phyloP scores from a whole-genome alignment of 805 yeast genomes.

The Cyberlindnera mrakii region DNA sequence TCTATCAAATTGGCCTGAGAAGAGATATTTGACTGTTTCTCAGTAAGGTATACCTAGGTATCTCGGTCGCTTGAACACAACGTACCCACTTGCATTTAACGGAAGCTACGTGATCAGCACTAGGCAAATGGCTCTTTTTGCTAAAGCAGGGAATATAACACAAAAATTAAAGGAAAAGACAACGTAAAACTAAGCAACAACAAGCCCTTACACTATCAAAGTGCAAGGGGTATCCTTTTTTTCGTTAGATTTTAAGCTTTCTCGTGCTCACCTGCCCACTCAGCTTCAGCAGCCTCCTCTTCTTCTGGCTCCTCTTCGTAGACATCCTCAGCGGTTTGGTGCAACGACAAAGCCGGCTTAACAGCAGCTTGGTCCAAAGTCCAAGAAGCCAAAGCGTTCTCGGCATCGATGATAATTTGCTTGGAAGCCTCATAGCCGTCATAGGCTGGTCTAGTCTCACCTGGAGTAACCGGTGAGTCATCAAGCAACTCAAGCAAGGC shows the following conservation, averaged over 20 bases:
- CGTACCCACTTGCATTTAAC: no score
- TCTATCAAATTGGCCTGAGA: background rate
- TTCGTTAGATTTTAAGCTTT: no score
- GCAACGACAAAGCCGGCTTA: conserved; percentile 86
- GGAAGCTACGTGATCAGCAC: no score
- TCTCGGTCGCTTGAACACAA: no score
- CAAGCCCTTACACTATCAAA: no score
- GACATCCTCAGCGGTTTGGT: conserved; percentile 63
- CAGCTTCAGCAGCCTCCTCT: conserved; percentile 35
- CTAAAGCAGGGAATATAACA: no score
- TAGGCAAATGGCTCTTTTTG: no score
- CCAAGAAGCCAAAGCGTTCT: conserved; percentile 93
- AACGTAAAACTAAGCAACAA: no score
- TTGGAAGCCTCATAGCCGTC: conserved; percentile 98
- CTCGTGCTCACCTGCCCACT: conserved; percentile 21
- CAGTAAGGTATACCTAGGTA: background rate
- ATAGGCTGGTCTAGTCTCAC: conserved; percentile 97
- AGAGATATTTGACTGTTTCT: background rate
- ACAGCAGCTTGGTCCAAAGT: conserved; percentile 93
- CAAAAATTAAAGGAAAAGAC: no score
- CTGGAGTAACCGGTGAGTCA: conserved; percentile 97
- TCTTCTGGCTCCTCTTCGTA: conserved; percentile 40
- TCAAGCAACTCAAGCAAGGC: conserved; percentile 92
- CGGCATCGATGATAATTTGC: conserved; percentile 96
- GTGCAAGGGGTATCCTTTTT: no score